Conservation (phyloP, 768 basidiomycete genomes). For the Boletus subparvulus region DNA sequence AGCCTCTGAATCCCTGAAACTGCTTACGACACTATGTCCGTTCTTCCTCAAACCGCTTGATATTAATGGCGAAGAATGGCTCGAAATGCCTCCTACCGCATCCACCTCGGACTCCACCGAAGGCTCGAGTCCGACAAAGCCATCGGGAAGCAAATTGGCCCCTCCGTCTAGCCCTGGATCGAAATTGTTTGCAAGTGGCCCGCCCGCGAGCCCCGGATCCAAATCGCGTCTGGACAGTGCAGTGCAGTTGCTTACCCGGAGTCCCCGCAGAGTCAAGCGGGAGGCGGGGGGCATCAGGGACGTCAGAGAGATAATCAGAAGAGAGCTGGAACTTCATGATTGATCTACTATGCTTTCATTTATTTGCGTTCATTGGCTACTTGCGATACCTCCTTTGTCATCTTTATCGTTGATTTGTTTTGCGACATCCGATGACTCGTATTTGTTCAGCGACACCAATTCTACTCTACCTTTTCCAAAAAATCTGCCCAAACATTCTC, state of each 20-base stretch:
- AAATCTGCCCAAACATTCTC: constrained; percentile 46
- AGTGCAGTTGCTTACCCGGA: constrained; percentile 60
- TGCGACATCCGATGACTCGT: constrained; percentile 12
- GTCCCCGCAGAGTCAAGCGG: constrained; percentile 68
- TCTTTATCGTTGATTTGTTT: constrained; percentile 20
- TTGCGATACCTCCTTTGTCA: constrained; percentile 17
- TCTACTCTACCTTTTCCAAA: constrained; percentile 18
- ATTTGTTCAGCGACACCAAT: not conserved
- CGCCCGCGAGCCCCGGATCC: constrained; percentile 51
- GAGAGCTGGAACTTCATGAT: constrained; percentile 73
- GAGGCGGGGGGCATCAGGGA: constrained; percentile 74
- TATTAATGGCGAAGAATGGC: constrained; percentile 55
- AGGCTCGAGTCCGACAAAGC: constrained; percentile 37
- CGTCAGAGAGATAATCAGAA: constrained; percentile 78
- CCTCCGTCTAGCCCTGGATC: constrained; percentile 42
- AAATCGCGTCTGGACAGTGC: constrained; percentile 57
- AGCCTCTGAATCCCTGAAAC: constrained; percentile 68
- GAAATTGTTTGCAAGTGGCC: constrained; percentile 17
- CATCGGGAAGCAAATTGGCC: constrained; percentile 14
- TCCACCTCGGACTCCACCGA: constrained; percentile 18
- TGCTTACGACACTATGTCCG: constrained; percentile 70
- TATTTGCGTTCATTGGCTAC: constrained; percentile 17
- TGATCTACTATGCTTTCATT: constrained; percentile 33
- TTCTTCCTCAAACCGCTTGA: constrained; percentile 72
- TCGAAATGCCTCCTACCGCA: constrained; percentile 45